phyloP scores from a whole-genome alignment of 1,284 basidiomycete genomes.

The Sporisorium scitamineum region DNA sequence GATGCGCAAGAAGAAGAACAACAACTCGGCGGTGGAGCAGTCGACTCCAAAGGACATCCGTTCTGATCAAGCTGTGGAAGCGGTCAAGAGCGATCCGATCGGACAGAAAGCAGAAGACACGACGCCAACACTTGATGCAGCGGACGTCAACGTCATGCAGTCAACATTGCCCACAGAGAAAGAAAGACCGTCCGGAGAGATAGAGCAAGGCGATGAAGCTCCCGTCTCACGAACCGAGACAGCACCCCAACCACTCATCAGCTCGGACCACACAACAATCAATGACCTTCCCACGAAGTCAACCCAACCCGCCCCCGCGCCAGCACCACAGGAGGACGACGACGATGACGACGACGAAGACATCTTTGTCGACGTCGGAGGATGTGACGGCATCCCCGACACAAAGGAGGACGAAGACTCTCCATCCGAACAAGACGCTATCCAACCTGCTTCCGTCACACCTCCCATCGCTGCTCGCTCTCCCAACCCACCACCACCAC shows the following conservation, averaged over 20 bases:
- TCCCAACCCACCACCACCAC: background rate
- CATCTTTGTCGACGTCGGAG: constrained; percentile 86
- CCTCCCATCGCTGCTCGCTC: background rate
- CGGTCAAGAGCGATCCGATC: background rate
- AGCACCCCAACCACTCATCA: background rate
- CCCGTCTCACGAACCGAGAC: background rate
- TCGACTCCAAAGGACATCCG: background rate
- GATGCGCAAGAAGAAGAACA: constrained; percentile 71
- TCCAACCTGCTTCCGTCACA: background rate
- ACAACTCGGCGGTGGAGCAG: constrained; percentile 7
- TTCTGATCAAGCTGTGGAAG: background rate
- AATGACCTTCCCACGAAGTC: background rate
- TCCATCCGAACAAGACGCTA: constrained; percentile 50
- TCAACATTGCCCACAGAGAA: background rate
- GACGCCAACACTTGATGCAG: background rate
- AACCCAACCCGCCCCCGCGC: background rate
- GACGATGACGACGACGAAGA: constrained; percentile 71
- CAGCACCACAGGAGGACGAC: constrained; percentile 5
- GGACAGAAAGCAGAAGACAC: background rate
- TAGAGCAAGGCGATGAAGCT: background rate
- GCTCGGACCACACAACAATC: background rate
- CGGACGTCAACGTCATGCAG: background rate
- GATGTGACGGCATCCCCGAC: constrained; percentile 77
- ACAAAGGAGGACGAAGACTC: constrained; percentile 55
- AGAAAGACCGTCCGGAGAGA: background rate